phyloP scores from a whole-genome alignment of 768 basidiomycete species.

The Collybia sordida region DNA sequence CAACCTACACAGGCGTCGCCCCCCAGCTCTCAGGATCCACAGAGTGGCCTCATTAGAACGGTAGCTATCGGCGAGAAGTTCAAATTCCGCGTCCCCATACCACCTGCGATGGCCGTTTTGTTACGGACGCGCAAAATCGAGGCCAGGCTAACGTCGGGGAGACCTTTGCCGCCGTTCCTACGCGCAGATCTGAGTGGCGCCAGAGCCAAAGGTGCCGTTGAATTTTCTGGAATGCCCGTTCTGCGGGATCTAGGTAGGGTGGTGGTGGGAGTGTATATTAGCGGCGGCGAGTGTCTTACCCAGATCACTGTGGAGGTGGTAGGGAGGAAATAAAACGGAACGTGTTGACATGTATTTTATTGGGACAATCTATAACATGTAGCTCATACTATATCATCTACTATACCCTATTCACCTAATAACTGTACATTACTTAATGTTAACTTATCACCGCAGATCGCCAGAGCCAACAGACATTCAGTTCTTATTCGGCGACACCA shows the following conservation, averaged over 20 bases:
- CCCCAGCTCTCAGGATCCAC: conserved; percentile 56
- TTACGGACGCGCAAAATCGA: conserved; percentile 23
- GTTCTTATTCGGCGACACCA: too few species aligned
- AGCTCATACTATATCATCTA: conserved; percentile 1
- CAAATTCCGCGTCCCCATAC: conserved; percentile 53
- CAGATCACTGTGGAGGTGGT: conserved; percentile 59
- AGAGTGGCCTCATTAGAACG: conserved; percentile 42
- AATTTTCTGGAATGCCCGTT: conserved; percentile 54
- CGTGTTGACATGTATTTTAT: neutral
- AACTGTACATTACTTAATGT: conserved; percentile 12
- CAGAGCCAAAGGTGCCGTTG: conserved; percentile 47
- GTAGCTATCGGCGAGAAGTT: conserved; percentile 49
- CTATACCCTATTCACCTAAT: conserved; percentile 10
- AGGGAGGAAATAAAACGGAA: conserved; percentile 12
- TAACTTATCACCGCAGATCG: conserved; percentile 6
- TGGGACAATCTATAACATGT: neutral
- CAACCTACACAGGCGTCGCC: conserved; percentile 44
- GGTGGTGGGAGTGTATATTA: conserved; percentile 54
- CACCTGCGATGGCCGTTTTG: conserved; percentile 9
- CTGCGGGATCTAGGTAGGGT: conserved; percentile 52
- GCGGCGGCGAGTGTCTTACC: conserved; percentile 50
- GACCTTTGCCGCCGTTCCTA: conserved; percentile 55
- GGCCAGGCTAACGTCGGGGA: conserved; percentile 50
- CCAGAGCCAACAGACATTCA: too few species aligned
- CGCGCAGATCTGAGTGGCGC: conserved; percentile 47